Evolutionary conservation across 176 grass and related monocot genomes (phyloP), one percentile per base, ranked within the genome.

Genomic region (Lolium perenne): DNA sequence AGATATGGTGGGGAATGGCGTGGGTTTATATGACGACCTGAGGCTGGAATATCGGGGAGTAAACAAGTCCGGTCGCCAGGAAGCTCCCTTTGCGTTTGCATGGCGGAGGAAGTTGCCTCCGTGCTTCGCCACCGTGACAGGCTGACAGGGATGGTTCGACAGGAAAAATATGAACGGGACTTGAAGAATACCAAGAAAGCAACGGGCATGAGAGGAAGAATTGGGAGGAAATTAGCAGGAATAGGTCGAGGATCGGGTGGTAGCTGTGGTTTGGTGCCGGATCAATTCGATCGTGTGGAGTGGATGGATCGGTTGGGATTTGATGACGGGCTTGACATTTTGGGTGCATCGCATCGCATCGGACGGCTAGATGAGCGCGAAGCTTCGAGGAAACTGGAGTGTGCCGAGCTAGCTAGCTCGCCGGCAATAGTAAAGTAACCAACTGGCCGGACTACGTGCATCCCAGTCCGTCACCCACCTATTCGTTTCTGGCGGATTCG

Each of bases 1-100:
- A 25, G 26, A 38, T 61, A 48, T 51, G 71, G 71, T 85, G 72
- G 72, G 72, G 32, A 4, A 45, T 48, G 73, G 61, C 1, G 40
- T 35, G 26, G 63, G 7, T 1, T 86, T 84, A 76, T 74, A 74
- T 51, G 55, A 35, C 8, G 49, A 2, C 22, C 53, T 1, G 16
- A 1, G 58, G 8, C 7, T 1, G 69, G 81, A 61, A 61, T 55
- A 17, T 57, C 50, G 35, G 7, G 68, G 22, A 58, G 81, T n/a
- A 60, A 50, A 60, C 71, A 63, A 60, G 71, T 20, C 29, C 4
- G 83, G 72, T 25, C 12, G 57, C 38, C 2, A 81, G 25, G 72
- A 85, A 85, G 72, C 72, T 86, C 63, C 48, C 83, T 40, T 58
- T 40, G 75, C 75, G 3, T 50, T 65, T 40, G 18, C 83, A 45